Evolutionary conservation across 2,329 filamentous ascomycete species (phyloP), one percentile per base, ranked within the genome.

Genomic region (Rhynchosporium agropyri): DNA sequence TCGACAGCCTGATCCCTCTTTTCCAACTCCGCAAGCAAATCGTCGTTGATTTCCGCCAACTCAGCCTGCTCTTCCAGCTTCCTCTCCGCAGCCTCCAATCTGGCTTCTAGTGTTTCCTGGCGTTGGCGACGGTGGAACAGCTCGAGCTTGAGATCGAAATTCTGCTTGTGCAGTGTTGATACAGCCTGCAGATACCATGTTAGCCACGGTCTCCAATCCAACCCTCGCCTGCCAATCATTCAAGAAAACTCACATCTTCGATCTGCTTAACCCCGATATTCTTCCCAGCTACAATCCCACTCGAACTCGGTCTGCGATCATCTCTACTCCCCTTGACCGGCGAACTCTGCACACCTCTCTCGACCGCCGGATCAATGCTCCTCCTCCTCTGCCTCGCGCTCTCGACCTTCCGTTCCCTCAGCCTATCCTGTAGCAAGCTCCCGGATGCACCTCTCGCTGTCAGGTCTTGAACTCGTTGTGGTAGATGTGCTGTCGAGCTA

Each of bases 121-220:
- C 83, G 81, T 74, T 91, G 84, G 33, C 89, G 81, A 6, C 87
- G 82, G 71, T 91, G 88, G 68, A 83, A 90, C 0, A 92, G 75
- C 72, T 91, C 88, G 38, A 91, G 79, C 74, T 92, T 91, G 48
- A 92, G 79, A 68, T 90, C 88, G 68, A 91, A 92, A 70, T 91
- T 92, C 75, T 90, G 85, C 72, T 92, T 92, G 74, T 88, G 86
- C 28, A 91, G 76, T 1, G 80, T 87, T 4, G 88, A 89, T 58
- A 91, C 77, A 60, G 87, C 84, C 82, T 89, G 55, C 10, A 49
- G 53, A 10, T 36, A 36, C 6, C 48, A 43, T 46, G 46, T 67
- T 67, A 69, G 60, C 56, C 20, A 60, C 42, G 15, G 31, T 38
- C 15, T 31, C 0, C n/a, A 5, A 29, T 43, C 4, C 13, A 46